Evolutionary conservation across 345 rosid genomes (phyloP).

Genomic region (Ceriops decandra): DNA sequence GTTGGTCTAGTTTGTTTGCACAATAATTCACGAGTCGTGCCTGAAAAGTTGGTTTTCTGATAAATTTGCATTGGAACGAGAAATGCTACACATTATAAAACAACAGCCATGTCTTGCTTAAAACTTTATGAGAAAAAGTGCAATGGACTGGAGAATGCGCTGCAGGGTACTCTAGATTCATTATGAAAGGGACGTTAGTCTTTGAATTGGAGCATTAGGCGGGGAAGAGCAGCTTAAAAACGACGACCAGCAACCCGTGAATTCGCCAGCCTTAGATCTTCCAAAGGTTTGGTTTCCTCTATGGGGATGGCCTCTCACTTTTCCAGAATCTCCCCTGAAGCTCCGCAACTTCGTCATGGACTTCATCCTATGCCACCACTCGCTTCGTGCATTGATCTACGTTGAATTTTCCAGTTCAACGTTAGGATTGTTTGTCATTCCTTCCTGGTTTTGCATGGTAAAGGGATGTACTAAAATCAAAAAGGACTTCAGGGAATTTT

Average conservation of each 20-base stretch:
- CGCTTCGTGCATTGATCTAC: slow-evolving; percentile 33
- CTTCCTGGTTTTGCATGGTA: slow-evolving; percentile 33
- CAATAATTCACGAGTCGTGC: too few species aligned
- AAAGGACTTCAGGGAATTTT: slow-evolving; percentile 14
- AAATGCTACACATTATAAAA: background rate
- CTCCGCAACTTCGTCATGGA: slow-evolving; percentile 18
- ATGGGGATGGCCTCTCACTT: slow-evolving; percentile 15
- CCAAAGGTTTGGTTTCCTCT: slow-evolving; percentile 8
- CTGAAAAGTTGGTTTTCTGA: too few species aligned
- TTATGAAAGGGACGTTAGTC: slow-evolving; percentile 20
- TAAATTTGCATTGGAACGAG: too few species aligned
- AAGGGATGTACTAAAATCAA: slow-evolving; percentile 13
- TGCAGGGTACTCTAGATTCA: background rate
- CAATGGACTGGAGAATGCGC: background rate
- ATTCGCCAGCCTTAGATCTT: slow-evolving; percentile 9
- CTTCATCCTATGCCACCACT: slow-evolving; percentile 26
- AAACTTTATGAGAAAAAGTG: background rate
- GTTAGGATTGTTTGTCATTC: slow-evolving; percentile 41
- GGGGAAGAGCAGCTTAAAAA: slow-evolving; percentile 27
- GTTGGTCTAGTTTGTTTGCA: too few species aligned
- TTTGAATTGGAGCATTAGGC: slow-evolving; percentile 8
- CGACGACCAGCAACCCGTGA: slow-evolving; percentile 33
- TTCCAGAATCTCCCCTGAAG: slow-evolving; percentile 11
- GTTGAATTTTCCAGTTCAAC: slow-evolving; percentile 36
- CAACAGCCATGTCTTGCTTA: background rate